These are phyloP conservation scores for Trichosporon sp. DNA, from an alignment of 1,284 basidiomycete genomes.

Conservation along the genomic window DNA sequence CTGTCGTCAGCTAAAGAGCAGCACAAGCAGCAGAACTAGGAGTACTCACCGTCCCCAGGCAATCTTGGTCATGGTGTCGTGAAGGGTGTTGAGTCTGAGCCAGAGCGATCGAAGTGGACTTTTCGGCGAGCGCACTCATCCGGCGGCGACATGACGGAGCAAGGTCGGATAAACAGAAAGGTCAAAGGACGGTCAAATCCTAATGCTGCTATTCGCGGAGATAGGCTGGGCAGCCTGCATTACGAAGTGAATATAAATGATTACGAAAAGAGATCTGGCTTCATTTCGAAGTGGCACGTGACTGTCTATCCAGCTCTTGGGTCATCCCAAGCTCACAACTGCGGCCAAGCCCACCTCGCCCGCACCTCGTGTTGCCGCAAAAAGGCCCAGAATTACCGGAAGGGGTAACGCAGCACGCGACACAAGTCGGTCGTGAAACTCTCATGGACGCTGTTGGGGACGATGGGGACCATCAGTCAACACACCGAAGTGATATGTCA, in stretches of 20 bases:
- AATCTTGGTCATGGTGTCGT: constrained; percentile 27
- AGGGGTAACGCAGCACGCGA: too few relatives aligned
- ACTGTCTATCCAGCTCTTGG: background rate
- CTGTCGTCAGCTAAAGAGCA: constrained; percentile 32
- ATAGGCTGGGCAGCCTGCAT: background rate
- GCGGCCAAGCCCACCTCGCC: background rate
- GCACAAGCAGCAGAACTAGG: background rate
- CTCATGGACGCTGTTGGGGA: background rate
- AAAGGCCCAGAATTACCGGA: too few relatives aligned
- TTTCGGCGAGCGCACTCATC: background rate
- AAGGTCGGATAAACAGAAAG: background rate
- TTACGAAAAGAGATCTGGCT: background rate
- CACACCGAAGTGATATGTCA: constrained; percentile 13
- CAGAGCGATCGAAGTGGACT: background rate
- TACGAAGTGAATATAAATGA: background rate
- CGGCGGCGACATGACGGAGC: background rate
- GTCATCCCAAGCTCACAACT: background rate
- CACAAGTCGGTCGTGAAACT: background rate
- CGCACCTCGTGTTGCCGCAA: background rate
- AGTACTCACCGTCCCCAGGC: constrained; percentile 44
- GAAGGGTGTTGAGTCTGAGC: background rate
- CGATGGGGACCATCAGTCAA: background rate
- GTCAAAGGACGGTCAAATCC: background rate
- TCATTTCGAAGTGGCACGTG: background rate
- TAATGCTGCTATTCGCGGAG: background rate